Evolutionary conservation across 805 yeast species (phyloP), one percentile per base, ranked within the genome.

Genomic region (Tetrapisispora fleetii): DNA sequence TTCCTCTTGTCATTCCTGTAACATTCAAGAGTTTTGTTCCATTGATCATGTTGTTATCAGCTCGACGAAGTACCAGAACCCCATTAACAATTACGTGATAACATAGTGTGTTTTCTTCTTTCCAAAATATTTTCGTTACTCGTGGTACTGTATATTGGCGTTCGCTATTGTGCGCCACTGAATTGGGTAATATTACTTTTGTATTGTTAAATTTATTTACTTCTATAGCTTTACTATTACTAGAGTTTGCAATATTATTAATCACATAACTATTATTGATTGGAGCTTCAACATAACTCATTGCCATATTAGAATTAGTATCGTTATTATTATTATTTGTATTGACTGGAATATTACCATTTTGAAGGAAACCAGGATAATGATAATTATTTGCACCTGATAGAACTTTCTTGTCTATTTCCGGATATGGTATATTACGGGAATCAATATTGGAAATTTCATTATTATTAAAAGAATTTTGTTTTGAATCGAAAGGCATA

Each of bases 51-150:
- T 85, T 80, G 62, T 83, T 83, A 67, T 85, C 93, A 32, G 87
- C 93, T 60, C 95, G 75, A 55, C 95, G 75, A 30, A 85, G 89
- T 22, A 85, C 95, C 18, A 83, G 74, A 41, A 85, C 84, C 49
- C 86, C 85, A 53, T 83, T 80, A 50, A 87, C 90, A 58, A 84
- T 93, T 27, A 85, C 91, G 65, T 85, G 93, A 69, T 85, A 85
- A 61, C 93, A 85, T 46, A 85, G 65, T 0, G 95, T 85, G 55
- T 83, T 82, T 60, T 85, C 95, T 61, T 85, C 95, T 61, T 85
- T 93, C 95, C 95, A 85, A 76, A 83, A 77, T n/a, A 91, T 84
- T 22, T 91, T 84, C 46, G 89, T 82, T 47, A 85, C 87, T 35
- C 40, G 21, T 7, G 46, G 46, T 6, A 43, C 18, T 33, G 30